Conservation (phyloP, 2,329 filamentous ascomycete species). For the Xylaria sp. region DNA sequence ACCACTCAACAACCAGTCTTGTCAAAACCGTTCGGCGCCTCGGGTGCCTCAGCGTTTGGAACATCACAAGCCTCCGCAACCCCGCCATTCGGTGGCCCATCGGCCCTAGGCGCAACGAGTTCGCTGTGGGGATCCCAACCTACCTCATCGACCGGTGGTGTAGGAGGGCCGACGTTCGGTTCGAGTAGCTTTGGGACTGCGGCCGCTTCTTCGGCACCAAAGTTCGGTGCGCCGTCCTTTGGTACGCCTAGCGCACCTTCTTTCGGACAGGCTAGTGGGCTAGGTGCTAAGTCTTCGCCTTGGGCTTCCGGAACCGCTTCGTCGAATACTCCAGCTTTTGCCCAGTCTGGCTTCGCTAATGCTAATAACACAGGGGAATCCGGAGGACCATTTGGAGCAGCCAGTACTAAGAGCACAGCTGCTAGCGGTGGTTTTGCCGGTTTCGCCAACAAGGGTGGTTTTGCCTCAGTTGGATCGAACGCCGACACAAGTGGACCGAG, state of each 20-base stretch:
- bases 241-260: constrained; percentile 44
- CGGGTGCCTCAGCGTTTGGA: constrained; percentile 46
- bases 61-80: constrained; percentile 38
- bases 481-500: constrained; percentile 39
- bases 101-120: constrained; percentile 52
- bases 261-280: constrained; percentile 56
- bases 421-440: constrained; percentile 41
- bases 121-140: constrained; percentile 53
- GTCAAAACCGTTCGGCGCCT: constrained; percentile 25
- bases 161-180: constrained; percentile 43
- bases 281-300: constrained; percentile 54
- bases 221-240: constrained; percentile 54
- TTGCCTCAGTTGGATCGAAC: constrained; percentile 50
- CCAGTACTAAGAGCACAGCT: constrained; percentile 14
- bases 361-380: constrained; percentile 21
- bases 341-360: constrained; percentile 54
- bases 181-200: constrained; percentile 47
- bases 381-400: constrained; percentile 22
- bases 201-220: constrained; percentile 41
- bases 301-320: constrained; percentile 50
- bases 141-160: constrained; percentile 36
- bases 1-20: constrained; percentile 39
- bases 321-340: constrained; percentile 51
- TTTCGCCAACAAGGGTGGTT: constrained; percentile 59
- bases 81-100: constrained; percentile 51